Conservation (phyloP, 495 filamentous ascomycete species). For the Tuber indicum region DNA sequence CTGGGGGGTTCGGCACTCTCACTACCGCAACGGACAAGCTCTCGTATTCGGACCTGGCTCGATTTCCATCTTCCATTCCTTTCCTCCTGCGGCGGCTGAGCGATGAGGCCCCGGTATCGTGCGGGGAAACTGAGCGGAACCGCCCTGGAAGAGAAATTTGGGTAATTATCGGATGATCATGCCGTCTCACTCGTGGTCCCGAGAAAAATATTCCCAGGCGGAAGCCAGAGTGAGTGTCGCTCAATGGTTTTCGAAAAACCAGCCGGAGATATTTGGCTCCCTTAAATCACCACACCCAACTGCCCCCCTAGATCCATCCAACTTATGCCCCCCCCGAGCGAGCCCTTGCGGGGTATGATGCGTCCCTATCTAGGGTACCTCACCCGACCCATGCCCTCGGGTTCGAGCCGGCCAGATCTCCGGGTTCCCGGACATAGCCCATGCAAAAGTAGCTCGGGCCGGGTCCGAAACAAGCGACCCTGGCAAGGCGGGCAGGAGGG, state of each 20-base stretch:
- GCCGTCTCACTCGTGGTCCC: neutral
- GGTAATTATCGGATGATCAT: neutral
- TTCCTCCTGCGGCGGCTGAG: neutral
- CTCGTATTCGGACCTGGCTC: neutral
- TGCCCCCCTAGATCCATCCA: too few relatives aligned
- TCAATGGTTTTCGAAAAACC: too few relatives aligned
- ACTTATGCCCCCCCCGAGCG: too few relatives aligned
- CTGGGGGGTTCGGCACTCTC: neutral
- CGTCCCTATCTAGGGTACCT: too few relatives aligned
- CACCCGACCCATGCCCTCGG: neutral
- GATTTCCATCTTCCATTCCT: neutral
- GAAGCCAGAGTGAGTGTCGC: too few relatives aligned
- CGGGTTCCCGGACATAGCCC: neutral
- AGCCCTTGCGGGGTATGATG: too few relatives aligned
- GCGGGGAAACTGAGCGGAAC: too few relatives aligned
- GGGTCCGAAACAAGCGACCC: neutral
- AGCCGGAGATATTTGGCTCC: too few relatives aligned
- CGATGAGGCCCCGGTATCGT: neutral
- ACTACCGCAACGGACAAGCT: neutral
- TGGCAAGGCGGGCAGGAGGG: neutral
- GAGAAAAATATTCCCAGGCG: neutral
- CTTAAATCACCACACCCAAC: too few relatives aligned
- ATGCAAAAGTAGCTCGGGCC: neutral
- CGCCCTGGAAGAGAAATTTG: neutral
- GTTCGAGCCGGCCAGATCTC: neutral